Evolutionary conservation across 495 filamentous ascomycete species (phyloP), one percentile per base, ranked within the genome.

Genomic region (Parathielavia hyrcaniae): DNA sequence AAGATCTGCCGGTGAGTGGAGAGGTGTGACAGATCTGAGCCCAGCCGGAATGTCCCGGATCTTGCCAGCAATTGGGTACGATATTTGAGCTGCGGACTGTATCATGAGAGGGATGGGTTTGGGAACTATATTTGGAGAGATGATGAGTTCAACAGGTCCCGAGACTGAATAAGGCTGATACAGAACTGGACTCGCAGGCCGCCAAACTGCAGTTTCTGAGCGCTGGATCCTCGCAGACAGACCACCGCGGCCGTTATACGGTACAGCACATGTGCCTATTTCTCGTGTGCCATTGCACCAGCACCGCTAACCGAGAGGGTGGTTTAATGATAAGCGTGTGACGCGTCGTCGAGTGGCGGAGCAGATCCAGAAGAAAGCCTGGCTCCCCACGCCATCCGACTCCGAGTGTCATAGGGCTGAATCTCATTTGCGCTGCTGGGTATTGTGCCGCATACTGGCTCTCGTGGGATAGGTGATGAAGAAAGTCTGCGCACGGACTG

Each of bases 1-100:
- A 7, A 22, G 32, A 50, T 36, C n/a, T n/a, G 17, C 17, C 35
- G 32, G 3, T 6, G 5, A 35, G 19, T 16, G 47, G 26, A 14
- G 32, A 38, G 22, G 13, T 26, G 35, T 50, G 48, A 23, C 48
- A 50, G 36, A 50, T 38, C 48, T 32, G 48, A 50, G 12, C 17
- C 34, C 34, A 11, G 19, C 48, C 30, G 14, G 5, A 13, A 19
- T 35, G 22, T 2, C 16, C 30, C 26, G 23, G 46, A n/a, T 11
- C 4, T n/a, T 17, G 26, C 8, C 7, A 16, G 13, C 26, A 13
- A 13, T 5, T 50, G 19, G 34, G 20, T 5, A 52, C n/a, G 34
- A 5, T 11, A 16, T 30, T n/a, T 35, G 35, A 40, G 32, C 34
- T 35, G 13, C 3, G 10, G 16, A 17, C 34, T 23, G 34, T 8